Base-by-base conservation (phyloP, 176 grass and related monocot genomes). In the Musa beccarii region DNA sequence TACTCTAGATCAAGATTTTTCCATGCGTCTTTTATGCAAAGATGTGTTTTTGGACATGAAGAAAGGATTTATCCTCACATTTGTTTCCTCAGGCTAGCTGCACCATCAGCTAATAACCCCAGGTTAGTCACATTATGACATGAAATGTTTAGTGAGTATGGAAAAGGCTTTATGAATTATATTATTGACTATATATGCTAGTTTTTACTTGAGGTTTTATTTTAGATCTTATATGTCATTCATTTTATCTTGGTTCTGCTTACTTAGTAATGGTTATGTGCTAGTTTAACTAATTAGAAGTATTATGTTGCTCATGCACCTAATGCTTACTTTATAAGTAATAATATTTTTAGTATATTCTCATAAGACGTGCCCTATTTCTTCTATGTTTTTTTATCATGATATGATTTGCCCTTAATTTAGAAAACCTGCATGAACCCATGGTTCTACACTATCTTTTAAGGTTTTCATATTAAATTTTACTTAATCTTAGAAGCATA, bases 61-160 rank as follows among this genome's bases (percentile, higher is more conserved):
- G 61, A 15, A 54, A 80, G 29, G 49, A 17, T 52, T 52, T 53
- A 51, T 73, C 79, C 34, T 63, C 19, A 2, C 6, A 23, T 64
- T 53, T 73, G 69, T 28, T 63, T 61, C 9, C 24, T 25, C 49
- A 52, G 49, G 59, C 22, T 53, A 28, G 20, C 43, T 52, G 20
- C 64, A 3, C 57, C 56, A 13, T 28, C 57, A 29, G 14, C 20
- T 50, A 21, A 54, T 23, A 72, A 63, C 53, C 62, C 9, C 59
- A 80, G 79, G 79, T 80, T n/a, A 20, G 79, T 11, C 11, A 14
- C 17, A 29, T 20, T 65, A 2, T 73, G 56, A 54, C 8, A 63
- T 73, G 56, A 50, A 53, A 21, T 13, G 19, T 11, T 65, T 51
- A 54, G 11, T 15, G 49, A 62, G 55, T 19, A 9, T 63, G 11